Conservation (phyloP, 371 early-diverging fungal genomes). For the Capniomyces stellatus region DNA sequence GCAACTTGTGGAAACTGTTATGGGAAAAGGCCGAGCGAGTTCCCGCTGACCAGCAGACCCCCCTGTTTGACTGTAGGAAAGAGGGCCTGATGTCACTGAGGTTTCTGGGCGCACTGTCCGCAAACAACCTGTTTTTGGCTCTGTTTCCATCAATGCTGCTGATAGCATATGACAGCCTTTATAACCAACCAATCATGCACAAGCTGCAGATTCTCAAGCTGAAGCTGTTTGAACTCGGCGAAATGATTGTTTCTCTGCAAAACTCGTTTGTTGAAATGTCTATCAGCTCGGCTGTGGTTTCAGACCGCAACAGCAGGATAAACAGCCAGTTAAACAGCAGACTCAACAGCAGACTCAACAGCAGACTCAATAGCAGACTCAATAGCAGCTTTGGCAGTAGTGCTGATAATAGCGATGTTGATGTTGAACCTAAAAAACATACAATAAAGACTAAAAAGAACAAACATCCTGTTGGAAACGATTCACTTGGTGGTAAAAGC, state of each 20-base stretch:
- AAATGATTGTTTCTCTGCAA: constrained; percentile 27
- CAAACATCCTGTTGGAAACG: too few relatives aligned
- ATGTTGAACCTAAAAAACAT: too few relatives aligned
- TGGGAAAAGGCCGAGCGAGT: constrained; percentile 57
- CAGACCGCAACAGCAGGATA: too few relatives aligned
- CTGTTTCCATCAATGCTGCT: constrained; percentile 53
- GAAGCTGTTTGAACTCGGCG: constrained; percentile 32
- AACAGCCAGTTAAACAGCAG: too few relatives aligned
- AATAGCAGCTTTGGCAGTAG: too few relatives aligned
- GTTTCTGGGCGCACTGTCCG: constrained; percentile 48
- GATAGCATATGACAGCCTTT: constrained; percentile 54
- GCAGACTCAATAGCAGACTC: too few relatives aligned
- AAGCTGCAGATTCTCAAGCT: constrained; percentile 27
- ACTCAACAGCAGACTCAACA: too few relatives aligned
- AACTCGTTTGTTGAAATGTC: too few relatives aligned
- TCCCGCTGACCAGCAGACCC: constrained; percentile 53
- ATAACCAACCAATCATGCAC: constrained; percentile 37
- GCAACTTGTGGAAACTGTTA: constrained; percentile 71
- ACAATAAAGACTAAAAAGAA: too few relatives aligned
- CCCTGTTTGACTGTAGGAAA: constrained; percentile 49
- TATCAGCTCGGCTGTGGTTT: too few relatives aligned
- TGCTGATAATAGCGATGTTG: too few relatives aligned
- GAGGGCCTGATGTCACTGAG: constrained; percentile 60
- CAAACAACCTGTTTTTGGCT: constrained; percentile 43
- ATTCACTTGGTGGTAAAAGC: too few relatives aligned